A percentile compares a stretch with the other conserved stretches of the same genome.
Conservation (phyloP, 306 rosid species). For the Cicer pinnatifidum region DNA sequence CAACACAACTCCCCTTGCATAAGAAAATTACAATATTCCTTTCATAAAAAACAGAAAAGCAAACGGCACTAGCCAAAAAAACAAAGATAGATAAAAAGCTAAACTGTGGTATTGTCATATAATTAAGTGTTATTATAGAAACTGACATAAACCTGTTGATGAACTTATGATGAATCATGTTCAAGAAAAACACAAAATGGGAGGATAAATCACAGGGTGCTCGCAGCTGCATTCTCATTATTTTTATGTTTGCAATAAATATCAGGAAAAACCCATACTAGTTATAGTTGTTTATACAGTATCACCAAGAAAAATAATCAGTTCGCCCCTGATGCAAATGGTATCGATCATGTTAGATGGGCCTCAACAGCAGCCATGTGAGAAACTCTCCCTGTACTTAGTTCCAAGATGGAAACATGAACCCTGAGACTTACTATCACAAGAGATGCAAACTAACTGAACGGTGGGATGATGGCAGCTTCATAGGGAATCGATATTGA, state of each 20-base stretch:
- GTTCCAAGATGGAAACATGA: slow-evolving; percentile 30
- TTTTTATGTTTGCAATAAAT: background rate
- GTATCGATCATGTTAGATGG: background rate
- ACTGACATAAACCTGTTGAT: no score
- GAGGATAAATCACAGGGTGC: background rate
- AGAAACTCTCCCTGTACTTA: slow-evolving; percentile 18
- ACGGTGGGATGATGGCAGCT: slow-evolving; percentile 32
- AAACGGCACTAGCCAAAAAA: no score
- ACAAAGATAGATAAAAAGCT: no score
- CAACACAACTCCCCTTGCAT: no score
- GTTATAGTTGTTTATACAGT: background rate
- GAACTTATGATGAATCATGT: no score
- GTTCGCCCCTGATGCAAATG: background rate
- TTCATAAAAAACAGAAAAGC: no score
- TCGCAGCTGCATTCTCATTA: slow-evolving; percentile 13
- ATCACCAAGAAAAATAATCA: slow-evolving; percentile 17
- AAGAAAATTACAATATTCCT: no score
- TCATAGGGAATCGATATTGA: slow-evolving; percentile 23
- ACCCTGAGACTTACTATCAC: slow-evolving; percentile 31
- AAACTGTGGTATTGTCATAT: no score
- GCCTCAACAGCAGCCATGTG: background rate
- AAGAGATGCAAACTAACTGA: slow-evolving; percentile 31
- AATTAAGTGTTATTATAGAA: no score
- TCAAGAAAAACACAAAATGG: no score
- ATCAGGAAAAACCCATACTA: slow-evolving; percentile 14